phyloP scores from a whole-genome alignment of 768 basidiomycete genomes.

The Pleurotus pulmonarius region DNA sequence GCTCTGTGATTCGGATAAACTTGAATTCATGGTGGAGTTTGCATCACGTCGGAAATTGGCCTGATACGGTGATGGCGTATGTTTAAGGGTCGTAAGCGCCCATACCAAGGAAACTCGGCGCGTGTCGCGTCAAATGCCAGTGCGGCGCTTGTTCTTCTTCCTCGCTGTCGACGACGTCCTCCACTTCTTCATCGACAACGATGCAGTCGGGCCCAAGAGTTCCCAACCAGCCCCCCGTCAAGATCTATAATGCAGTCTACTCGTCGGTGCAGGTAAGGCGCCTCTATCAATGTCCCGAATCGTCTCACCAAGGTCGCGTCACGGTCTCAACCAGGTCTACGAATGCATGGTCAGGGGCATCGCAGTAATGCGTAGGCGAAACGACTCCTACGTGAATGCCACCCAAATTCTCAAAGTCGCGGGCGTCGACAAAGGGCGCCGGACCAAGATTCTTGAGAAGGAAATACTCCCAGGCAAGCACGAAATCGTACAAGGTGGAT shows the following conservation, averaged over 20 bases:
- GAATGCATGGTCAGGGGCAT: slow-evolving; percentile 99
- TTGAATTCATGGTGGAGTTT: slow-evolving; percentile 3
- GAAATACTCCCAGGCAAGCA: slow-evolving; percentile 94
- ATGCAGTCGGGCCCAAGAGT: slow-evolving; percentile 47
- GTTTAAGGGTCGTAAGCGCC: background rate
- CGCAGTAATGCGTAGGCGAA: slow-evolving; percentile 95
- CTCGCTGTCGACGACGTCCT: slow-evolving; percentile 19
- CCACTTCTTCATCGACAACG: slow-evolving; percentile 20
- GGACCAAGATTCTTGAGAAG: slow-evolving; percentile 96
- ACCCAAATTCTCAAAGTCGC: slow-evolving; percentile 99
- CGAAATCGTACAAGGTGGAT: slow-evolving; percentile 98
- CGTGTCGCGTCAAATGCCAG: slow-evolving; percentile 4
- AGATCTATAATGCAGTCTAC: slow-evolving; percentile 93
- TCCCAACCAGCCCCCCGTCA: slow-evolving; percentile 53
- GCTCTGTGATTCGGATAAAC: slow-evolving; percentile 35
- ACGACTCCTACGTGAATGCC: slow-evolving; percentile 95
- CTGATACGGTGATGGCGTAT: background rate
- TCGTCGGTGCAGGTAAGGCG: slow-evolving; percentile 73
- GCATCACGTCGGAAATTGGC: background rate
- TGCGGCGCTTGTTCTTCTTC: slow-evolving; percentile 17
- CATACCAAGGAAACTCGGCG: slow-evolving; percentile 6
- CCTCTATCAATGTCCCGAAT: slow-evolving; percentile 3
- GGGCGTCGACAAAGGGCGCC: slow-evolving; percentile 92
- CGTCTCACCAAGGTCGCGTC: slow-evolving; percentile 35
- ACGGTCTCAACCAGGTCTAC: slow-evolving; percentile 62